These are phyloP conservation scores for Casuarina glauca DNA, from an alignment of 306 rosid species.

Conservation along the genomic window DNA sequence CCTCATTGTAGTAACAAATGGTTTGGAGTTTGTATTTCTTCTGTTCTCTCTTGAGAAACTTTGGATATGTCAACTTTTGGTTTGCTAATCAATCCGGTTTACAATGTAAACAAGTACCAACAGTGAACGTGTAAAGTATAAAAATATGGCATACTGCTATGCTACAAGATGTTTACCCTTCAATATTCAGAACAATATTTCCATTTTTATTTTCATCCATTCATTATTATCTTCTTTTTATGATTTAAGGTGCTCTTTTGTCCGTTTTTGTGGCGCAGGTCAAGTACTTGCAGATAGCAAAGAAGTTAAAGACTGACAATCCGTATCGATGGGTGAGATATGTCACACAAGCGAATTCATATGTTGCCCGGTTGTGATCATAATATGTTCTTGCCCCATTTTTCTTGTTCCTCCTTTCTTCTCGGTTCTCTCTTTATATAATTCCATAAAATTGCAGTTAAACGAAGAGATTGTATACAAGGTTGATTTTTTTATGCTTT, in stretches of 20 bases:
- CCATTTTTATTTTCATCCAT: neutral
- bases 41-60: neutral
- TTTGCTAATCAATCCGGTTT: neutral
- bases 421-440: constrained; percentile 25
- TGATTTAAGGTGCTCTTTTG: constrained; percentile 24
- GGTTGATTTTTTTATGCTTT: neutral
- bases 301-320: constrained; percentile 61
- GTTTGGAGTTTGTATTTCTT: neutral
- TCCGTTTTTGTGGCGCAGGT: constrained; percentile 56
- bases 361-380: constrained; percentile 73
- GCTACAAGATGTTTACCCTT: neutral
- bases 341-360: constrained; percentile 85
- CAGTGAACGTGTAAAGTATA: neutral
- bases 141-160: neutral
- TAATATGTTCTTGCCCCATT: constrained; percentile 2
- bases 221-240: neutral
- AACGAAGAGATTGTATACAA: neutral
- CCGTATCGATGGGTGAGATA: constrained; percentile 95
- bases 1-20: neutral
- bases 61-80: neutral
- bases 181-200: neutral
- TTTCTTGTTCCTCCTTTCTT: constrained; percentile 15
- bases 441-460: neutral
- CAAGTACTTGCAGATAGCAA: constrained; percentile 86
- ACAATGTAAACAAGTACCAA: neutral